Evolutionary conservation across 176 grass and related monocot genomes (phyloP).

Genomic region (Ampelocalamus luodianensis): DNA sequence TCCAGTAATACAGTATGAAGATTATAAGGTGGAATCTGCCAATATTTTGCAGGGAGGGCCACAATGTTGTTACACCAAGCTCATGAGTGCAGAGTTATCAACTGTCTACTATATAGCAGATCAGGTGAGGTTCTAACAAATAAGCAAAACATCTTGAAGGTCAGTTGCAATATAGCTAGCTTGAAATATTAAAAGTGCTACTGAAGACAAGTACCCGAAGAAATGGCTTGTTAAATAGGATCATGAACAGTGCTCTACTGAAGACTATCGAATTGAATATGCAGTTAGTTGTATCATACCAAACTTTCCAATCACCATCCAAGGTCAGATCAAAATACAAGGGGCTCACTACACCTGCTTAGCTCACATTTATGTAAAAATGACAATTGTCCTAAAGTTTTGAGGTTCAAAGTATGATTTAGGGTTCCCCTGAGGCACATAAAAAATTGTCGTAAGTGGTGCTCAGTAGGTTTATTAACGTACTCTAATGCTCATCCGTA

Average conservation of each 20-base stretch:
- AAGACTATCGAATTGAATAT: neutral
- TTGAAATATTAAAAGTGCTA: neutral
- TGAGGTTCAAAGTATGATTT: slow-evolving; percentile 1
- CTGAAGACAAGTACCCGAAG: neutral
- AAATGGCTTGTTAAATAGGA: neutral
- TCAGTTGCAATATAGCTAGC: slow-evolving; percentile 28
- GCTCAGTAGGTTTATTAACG: neutral
- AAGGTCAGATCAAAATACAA: slow-evolving; percentile 9
- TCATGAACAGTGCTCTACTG: neutral
- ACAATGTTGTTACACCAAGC: neutral
- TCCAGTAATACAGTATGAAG: neutral
- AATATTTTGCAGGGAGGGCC: slow-evolving; percentile 21
- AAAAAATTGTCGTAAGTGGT: neutral
- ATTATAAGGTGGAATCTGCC: neutral
- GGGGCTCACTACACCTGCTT: neutral
- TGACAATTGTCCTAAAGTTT: neutral
- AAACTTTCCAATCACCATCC: neutral
- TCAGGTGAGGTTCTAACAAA: slow-evolving; percentile 7
- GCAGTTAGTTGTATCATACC: neutral
- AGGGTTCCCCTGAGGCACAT: neutral
- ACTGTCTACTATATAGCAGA: neutral
- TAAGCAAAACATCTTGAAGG: neutral
- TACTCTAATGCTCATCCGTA: neutral
- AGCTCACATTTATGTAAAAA: neutral
- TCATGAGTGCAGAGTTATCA: neutral